A percentile compares a stretch with the other conserved stretches of the same genome.
phyloP scores from a whole-genome alignment of 345 rosid genomes.

The Eucalyptus tenuipes region DNA sequence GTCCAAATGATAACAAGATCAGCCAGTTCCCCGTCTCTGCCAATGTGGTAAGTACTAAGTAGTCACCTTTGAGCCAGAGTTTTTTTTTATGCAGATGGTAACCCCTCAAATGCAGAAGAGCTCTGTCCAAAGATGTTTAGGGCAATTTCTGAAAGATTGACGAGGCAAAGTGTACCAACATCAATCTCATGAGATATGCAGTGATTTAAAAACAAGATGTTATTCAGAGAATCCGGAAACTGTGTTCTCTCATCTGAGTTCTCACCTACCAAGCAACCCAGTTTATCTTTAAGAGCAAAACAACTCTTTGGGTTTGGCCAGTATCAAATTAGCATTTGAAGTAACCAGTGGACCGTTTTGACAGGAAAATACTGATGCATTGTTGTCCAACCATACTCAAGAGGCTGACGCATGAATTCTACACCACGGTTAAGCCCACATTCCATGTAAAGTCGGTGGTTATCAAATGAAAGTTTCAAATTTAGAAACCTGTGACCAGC shows the following conservation, averaged over 20 bases:
- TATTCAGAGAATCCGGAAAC: not conserved
- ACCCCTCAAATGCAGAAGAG: not conserved
- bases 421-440: not conserved
- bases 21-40: not conserved
- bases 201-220: not conserved
- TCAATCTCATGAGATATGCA: not conserved
- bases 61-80: not conserved
- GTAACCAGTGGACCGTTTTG: not conserved
- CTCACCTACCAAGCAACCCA: not conserved
- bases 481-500: not conserved
- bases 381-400: not conserved
- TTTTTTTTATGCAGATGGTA: not conserved
- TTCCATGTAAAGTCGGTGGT: not conserved
- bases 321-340: not conserved
- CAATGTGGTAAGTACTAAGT: not conserved
- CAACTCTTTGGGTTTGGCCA: not conserved
- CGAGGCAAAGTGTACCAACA: not conserved
- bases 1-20: not conserved
- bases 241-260: not conserved
- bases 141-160: not conserved
- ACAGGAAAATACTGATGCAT: not conserved
- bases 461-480: not conserved
- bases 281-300: not conserved
- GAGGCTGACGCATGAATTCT: not conserved
- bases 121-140: not conserved